Conservation (phyloP, 768 basidiomycete genomes). For the Tricholoma terreum region DNA sequence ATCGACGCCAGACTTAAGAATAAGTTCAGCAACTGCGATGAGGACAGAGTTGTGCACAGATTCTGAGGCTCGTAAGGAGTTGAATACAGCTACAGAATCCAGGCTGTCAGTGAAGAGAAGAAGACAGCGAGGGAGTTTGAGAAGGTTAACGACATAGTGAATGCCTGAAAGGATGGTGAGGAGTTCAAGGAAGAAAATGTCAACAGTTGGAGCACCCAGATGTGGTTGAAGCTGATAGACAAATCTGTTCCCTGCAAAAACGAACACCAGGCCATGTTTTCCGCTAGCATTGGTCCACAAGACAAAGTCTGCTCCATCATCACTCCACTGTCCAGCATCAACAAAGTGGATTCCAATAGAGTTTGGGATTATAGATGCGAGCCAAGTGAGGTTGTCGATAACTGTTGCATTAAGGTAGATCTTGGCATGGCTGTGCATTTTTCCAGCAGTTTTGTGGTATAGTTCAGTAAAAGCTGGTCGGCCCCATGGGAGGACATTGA, state of each 20-base stretch:
- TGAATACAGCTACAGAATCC: slow-evolving; percentile 12
- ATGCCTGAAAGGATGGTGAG: slow-evolving; percentile 5
- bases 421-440: too few relatives aligned
- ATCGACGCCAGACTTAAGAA: slow-evolving; percentile 12
- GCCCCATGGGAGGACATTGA: slow-evolving; percentile 18
- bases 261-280: not conserved
- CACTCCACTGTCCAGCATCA: too few relatives aligned
- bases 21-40: not conserved
- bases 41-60: not conserved
- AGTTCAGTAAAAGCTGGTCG: too few relatives aligned
- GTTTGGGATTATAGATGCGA: not conserved
- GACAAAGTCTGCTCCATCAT: too few relatives aligned
- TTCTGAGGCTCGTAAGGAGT: slow-evolving; percentile 3
- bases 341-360: too few relatives aligned
- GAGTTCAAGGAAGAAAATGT: slow-evolving; percentile 5
- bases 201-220: too few relatives aligned
- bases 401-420: too few relatives aligned
- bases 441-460: too few relatives aligned
- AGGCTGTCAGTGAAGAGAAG: slow-evolving; percentile 17
- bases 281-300: too few relatives aligned
- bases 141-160: slow-evolving; percentile 1
- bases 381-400: too few relatives aligned
- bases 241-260: not conserved
- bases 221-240: too few relatives aligned
- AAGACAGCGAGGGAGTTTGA: slow-evolving; percentile 7